phyloP scores from a whole-genome alignment of 345 rosid species.

The Alliaria petiolata region DNA sequence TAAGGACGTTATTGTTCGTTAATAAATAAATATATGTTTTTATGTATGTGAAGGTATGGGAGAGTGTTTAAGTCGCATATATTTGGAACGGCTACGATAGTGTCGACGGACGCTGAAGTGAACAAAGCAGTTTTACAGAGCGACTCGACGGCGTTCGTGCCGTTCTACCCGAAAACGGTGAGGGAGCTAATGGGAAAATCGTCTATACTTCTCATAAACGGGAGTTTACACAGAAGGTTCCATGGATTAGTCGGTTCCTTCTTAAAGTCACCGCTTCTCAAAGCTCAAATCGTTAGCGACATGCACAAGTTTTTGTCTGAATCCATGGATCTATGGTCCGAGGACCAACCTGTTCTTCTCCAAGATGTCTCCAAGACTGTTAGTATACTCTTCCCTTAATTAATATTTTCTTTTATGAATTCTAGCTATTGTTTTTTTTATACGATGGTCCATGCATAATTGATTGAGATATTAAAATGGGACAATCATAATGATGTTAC shows the following conservation, averaged over 20 bases:
- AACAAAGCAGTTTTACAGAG: constrained; percentile 79
- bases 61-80: constrained; percentile 97
- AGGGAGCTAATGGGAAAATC: constrained; percentile 95
- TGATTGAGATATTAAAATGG: not conserved
- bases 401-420: not conserved
- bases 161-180: constrained; percentile 89
- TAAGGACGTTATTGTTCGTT: not conserved
- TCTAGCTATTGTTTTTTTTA: too few species aligned
- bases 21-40: not conserved
- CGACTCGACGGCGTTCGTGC: constrained; percentile 75
- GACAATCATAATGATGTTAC: constrained; percentile 8
- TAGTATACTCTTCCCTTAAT: constrained; percentile 24
- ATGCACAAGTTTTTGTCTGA: constrained; percentile 61
- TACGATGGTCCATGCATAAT: constrained; percentile 5
- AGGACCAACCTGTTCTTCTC: constrained; percentile 53
- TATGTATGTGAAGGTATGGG: constrained; percentile 53
- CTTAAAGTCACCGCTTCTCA: constrained; percentile 78
- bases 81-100: constrained; percentile 77
- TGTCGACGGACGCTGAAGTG: constrained; percentile 93
- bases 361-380: constrained; percentile 91
- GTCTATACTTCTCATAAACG: constrained; percentile 82
- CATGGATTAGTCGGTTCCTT: constrained; percentile 85
- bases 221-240: constrained; percentile 80
- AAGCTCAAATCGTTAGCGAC: constrained; percentile 81
- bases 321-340: constrained; percentile 76